Evolutionary conservation across 2,329 filamentous ascomycete species (phyloP), one percentile per base, ranked within the genome.

Genomic region (Alternaria metachromatica): DNA sequence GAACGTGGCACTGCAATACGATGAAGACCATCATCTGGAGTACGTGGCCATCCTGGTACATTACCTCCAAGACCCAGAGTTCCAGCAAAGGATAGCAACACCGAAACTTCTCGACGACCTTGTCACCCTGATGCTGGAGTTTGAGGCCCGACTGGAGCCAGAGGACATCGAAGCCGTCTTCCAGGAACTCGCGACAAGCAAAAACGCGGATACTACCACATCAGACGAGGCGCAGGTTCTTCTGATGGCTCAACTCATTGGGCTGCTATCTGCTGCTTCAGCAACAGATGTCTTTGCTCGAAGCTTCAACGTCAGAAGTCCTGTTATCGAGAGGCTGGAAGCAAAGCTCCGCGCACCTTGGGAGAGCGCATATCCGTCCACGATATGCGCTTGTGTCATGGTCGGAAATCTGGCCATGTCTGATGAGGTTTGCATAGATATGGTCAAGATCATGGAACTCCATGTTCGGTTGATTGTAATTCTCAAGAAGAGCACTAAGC

Each of bases 381-480:
- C 70, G 2, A 75, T 80, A 37, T 80, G 74, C 46, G 71, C 73
- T 30, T 80, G 77, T 56, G 74, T 80, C 43, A 76, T 79, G 49
- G 73, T 81, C n/a, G 79, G 78, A 5, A 81, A 81, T 46, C 60
- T 80, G 26, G 78, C 78, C 6, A 78, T 78, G 58, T 77, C 77
- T 3, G 78, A 81, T 46, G 61, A 74, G 53, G 68, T 72, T 3
- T 79, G 73, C 54, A 76, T 74, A 15, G 64, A 75, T 15, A 78
- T 81, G 76, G 78, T 80, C 37, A 69, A 76, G 58, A 73, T 75
- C 10, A 70, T 74, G 69, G 65, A 71, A 20, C 50, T 80, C 23
- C 77, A 80, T 58, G 25, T 73, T 25, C 67, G 73, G 10, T 63
- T 79, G n/a, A 69, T 74, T 43, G 50, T 58, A 3, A 74, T 80